Conservation (phyloP, 2,329 filamentous ascomycete genomes). For the Podosphaera aphanis region DNA sequence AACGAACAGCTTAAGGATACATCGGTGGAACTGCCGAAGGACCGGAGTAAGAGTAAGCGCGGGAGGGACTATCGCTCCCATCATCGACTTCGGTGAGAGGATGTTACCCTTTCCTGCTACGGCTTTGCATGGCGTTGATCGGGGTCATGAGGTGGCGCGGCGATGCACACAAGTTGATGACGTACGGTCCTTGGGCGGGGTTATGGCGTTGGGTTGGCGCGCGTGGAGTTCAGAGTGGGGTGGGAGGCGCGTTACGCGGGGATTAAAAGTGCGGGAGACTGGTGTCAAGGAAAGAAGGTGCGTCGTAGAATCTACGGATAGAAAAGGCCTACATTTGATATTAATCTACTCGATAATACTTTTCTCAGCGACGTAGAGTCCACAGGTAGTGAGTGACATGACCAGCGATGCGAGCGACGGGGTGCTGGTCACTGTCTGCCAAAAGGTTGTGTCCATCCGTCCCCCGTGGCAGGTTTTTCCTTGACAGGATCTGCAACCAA, state of each 20-base stretch:
- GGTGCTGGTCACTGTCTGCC: too few species aligned
- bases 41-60: slow-evolving; percentile 37
- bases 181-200: background rate
- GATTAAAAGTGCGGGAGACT: background rate
- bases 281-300: background rate
- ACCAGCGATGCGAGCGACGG: too few species aligned
- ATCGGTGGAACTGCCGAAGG: slow-evolving; percentile 37
- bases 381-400: background rate
- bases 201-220: background rate
- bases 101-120: too few species aligned
- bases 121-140: too few species aligned
- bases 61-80: slow-evolving; percentile 14
- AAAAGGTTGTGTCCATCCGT: too few species aligned
- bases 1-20: slow-evolving; percentile 33
- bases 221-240: background rate
- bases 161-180: background rate
- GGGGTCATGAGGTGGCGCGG: background rate
- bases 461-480: too few species aligned
- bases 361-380: background rate
- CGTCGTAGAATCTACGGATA: background rate
- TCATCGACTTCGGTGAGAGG: slow-evolving; percentile 9
- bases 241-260: background rate
- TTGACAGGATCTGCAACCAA: too few species aligned
- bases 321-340: background rate
- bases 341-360: background rate